A percentile compares a stretch with the other conserved stretches of the same genome.
phyloP scores from a whole-genome alignment of 495 filamentous ascomycete genomes.

The Xylaria longipes region DNA sequence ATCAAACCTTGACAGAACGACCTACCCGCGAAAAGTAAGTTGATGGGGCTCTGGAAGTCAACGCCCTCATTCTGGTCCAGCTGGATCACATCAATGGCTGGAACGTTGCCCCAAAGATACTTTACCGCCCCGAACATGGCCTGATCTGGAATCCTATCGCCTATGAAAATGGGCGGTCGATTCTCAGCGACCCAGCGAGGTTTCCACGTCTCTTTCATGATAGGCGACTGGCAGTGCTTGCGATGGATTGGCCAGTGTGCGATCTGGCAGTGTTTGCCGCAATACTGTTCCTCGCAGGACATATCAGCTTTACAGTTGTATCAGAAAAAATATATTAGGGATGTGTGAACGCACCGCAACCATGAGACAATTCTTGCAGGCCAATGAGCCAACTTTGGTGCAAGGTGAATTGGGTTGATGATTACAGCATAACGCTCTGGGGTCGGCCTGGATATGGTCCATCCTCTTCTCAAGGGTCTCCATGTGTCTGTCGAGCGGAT shows the following conservation, averaged over 20 bases:
- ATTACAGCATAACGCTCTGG: not conserved
- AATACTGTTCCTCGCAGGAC: constrained; percentile 10
- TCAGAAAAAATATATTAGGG: constrained; percentile 40
- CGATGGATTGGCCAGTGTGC: constrained; percentile 7
- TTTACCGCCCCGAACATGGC: not conserved
- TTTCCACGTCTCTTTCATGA: constrained; percentile 12
- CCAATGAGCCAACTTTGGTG: constrained; percentile 1
- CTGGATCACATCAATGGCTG: constrained; percentile 13
- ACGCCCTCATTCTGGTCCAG: constrained; percentile 11
- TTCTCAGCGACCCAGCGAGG: constrained; percentile 7
- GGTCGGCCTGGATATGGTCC: not conserved
- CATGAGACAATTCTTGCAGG: constrained; percentile 20
- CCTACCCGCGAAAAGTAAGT: constrained; percentile 16
- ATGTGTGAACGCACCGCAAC: constrained; percentile 14
- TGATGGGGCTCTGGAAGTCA: not conserved
- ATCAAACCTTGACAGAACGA: constrained; percentile 39
- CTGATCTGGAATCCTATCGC: not conserved
- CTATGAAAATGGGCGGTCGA: not conserved
- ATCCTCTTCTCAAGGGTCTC: not conserved
- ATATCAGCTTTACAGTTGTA: not conserved
- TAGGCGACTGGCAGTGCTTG: constrained; percentile 2
- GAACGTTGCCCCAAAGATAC: constrained; percentile 17
- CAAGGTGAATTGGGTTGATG: constrained; percentile 1
- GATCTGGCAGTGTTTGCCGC: constrained; percentile 20
- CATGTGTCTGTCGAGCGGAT: not conserved